Conservation (phyloP, 352 stramenopile genomes). For the Saprolegnia parasitica region DNA sequence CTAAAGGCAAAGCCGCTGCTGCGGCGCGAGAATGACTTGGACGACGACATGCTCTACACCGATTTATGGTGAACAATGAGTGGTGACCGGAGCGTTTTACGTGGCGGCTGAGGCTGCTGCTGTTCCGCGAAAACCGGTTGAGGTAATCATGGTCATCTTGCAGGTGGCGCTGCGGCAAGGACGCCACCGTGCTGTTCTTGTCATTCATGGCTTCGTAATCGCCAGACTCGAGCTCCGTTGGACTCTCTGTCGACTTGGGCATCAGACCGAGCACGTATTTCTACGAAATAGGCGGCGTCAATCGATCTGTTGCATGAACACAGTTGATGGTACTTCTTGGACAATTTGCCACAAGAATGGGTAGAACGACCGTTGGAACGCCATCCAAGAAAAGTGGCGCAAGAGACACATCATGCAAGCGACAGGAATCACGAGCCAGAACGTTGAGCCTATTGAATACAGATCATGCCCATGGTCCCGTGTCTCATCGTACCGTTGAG, state of each 20-base stretch:
- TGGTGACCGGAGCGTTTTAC: not conserved
- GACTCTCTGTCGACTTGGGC: not conserved
- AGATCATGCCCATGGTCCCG: not conserved
- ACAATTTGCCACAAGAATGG: slow-evolving; percentile 75
- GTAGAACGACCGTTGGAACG: slow-evolving; percentile 70
- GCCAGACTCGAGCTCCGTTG: slow-evolving; percentile 2
- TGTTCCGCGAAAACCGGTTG: not conserved
- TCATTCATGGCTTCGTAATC: slow-evolving; percentile 20
- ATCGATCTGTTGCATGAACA: not conserved
- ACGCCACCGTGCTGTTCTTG: slow-evolving; percentile 14
- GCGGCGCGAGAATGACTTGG: slow-evolving; percentile 14
- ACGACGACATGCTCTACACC: slow-evolving; percentile 45
- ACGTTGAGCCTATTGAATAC: slow-evolving; percentile 5
- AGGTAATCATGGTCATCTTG: not conserved
- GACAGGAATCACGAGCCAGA: slow-evolving; percentile 69
- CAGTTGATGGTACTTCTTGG: slow-evolving; percentile 43
- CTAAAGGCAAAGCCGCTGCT: slow-evolving; percentile 79
- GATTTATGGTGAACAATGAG: no score
- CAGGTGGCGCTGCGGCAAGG: not conserved
- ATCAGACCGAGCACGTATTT: slow-evolving; percentile 24
- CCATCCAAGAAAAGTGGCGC: slow-evolving; percentile 65
- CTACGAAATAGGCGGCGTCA: not conserved
- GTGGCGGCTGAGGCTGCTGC: not conserved
- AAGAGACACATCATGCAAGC: slow-evolving; percentile 51
- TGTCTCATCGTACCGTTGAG: slow-evolving; percentile 41